Conservation (phyloP, 2,329 filamentous ascomycete genomes). For the Myriosclerotinia curreyana region DNA sequence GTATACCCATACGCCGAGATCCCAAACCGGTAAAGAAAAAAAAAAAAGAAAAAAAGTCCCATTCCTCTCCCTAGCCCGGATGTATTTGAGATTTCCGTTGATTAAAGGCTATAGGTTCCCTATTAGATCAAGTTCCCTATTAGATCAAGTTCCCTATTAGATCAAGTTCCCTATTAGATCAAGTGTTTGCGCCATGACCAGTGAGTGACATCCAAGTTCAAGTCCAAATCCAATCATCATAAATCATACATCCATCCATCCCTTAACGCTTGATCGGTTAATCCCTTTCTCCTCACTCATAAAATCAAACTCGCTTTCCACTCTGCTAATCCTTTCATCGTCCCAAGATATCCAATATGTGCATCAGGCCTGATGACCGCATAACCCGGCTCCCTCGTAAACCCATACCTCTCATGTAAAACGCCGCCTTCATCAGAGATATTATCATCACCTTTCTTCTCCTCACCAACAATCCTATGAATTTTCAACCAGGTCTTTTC, state of each 20-base stretch:
- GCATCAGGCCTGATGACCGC: conserved; percentile 32
- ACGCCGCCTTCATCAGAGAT: conserved; percentile 30
- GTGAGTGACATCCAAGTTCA: background rate
- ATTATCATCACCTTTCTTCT: conserved; percentile 8
- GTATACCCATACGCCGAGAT: background rate
- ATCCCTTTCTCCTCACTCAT: background rate
- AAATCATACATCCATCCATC: too few relatives aligned
- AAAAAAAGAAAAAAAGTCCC: background rate
- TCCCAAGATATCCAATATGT: conserved; percentile 32
- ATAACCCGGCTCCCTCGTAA: conserved; percentile 26
- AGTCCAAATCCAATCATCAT: background rate
- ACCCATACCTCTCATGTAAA: conserved; percentile 31
- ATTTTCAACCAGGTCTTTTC: conserved; percentile 16
- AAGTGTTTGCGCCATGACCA: background rate
- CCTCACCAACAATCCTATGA: conserved; percentile 14
- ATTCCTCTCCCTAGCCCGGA: background rate
- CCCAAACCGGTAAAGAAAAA: background rate
- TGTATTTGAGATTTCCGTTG: too few relatives aligned
- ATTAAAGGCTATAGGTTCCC: too few relatives aligned
- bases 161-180: too few relatives aligned
- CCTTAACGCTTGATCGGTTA: too few relatives aligned
- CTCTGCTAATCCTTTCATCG: conserved; percentile 25
- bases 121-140: too few relatives aligned
- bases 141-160: too few relatives aligned
- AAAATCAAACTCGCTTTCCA: conserved; percentile 24